These are phyloP conservation scores for Geotrichum siamense DNA, from an alignment of 1,139 yeast species.

Conservation along the genomic window DNA sequence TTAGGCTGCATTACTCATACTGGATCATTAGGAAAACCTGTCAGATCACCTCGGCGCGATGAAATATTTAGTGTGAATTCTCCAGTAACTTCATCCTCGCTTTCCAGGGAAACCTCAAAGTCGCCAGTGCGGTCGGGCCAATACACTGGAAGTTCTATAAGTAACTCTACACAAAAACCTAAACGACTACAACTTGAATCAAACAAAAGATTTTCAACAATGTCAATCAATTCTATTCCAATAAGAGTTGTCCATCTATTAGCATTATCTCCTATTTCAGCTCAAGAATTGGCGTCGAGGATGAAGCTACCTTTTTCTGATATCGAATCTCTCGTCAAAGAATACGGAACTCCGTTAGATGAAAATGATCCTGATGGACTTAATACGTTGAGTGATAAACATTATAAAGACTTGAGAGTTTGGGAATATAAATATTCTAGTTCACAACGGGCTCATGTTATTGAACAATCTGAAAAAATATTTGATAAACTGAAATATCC, in stretches of 20 bases:
- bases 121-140: not conserved
- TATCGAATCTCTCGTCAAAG: conserved; percentile 28
- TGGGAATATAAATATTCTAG: conserved; percentile 38
- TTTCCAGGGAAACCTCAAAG: not conserved
- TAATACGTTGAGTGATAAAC: conserved; percentile 28
- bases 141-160: not conserved
- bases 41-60: not conserved
- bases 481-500: conserved; percentile 31
- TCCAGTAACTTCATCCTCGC: not conserved
- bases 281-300: conserved; percentile 27
- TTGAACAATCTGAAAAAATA: conserved; percentile 29
- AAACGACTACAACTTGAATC: conserved; percentile 18
- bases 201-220: conserved; percentile 25
- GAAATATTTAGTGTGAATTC: too few species aligned
- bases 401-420: conserved; percentile 32
- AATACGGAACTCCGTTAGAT: conserved; percentile 25
- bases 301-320: conserved; percentile 30
- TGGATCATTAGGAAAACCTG: not conserved
- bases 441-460: conserved; percentile 30
- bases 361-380: conserved; percentile 13
- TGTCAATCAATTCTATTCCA: conserved; percentile 28
- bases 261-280: conserved; percentile 30
- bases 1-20: conserved; percentile 2
- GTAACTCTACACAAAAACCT: conserved; percentile 11
- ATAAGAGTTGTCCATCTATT: conserved; percentile 34